A percentile compares a stretch with the other conserved stretches of the same genome.
Evolutionary conservation across 345 rosid species (phyloP).

Genomic region (Pseudoturritis turrita): DNA sequence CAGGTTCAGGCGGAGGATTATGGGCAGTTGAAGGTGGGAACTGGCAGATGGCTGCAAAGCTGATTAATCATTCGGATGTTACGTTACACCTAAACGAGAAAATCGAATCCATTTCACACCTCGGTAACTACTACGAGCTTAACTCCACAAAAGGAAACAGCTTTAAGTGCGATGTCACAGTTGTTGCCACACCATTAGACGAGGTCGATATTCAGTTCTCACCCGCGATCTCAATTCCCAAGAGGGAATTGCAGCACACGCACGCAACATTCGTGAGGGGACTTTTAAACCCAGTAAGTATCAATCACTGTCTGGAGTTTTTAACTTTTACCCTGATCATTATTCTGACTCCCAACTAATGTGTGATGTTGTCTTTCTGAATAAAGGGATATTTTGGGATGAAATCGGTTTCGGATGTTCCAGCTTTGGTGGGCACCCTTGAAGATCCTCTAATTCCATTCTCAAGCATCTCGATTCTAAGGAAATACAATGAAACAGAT

Average conservation of each 20-base stretch:
- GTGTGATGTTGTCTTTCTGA: slow-evolving; percentile 16
- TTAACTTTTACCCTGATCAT: neutral
- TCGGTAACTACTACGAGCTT: slow-evolving; percentile 67
- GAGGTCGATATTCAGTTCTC: slow-evolving; percentile 62
- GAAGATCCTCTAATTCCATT: slow-evolving; percentile 83
- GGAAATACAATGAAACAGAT: slow-evolving; percentile 50
- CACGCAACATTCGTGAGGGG: slow-evolving; percentile 95
- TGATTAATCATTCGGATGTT: slow-evolving; percentile 66
- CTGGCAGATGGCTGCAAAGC: slow-evolving; percentile 89
- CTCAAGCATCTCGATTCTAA: slow-evolving; percentile 73
- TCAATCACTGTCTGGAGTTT: neutral
- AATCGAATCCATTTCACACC: slow-evolving; percentile 58
- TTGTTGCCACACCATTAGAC: slow-evolving; percentile 76
- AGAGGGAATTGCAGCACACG: slow-evolving; percentile 80
- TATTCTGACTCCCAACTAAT: neutral
- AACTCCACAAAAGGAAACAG: slow-evolving; percentile 66
- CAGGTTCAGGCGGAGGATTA: slow-evolving; percentile 84
- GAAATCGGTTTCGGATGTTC: slow-evolving; percentile 50
- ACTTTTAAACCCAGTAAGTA: slow-evolving; percentile 73
- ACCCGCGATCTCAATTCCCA: slow-evolving; percentile 64
- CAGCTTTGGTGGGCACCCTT: slow-evolving; percentile 70
- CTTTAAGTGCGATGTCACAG: slow-evolving; percentile 61
- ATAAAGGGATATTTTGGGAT: slow-evolving; percentile 75
- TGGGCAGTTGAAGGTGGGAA: slow-evolving; percentile 95
- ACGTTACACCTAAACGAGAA: slow-evolving; percentile 61